Conservation (phyloP, 805 yeast species). For the Cyberlindnera maclurae region DNA sequence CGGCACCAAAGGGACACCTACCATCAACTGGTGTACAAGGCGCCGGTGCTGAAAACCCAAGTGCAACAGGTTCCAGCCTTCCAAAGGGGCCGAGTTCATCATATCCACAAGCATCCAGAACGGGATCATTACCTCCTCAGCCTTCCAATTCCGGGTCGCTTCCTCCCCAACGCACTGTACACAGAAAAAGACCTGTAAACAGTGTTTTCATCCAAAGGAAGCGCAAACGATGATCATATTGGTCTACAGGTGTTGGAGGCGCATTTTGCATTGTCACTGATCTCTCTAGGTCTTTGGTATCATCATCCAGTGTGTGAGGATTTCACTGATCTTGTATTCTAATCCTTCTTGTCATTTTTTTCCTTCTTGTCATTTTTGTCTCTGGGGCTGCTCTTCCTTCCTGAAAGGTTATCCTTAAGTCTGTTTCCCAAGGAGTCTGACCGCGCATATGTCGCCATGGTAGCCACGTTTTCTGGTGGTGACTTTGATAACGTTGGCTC, state of each 20-base stretch:
- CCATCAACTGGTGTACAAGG: background rate
- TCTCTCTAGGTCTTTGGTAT: background rate
- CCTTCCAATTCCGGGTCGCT: conserved; percentile 13
- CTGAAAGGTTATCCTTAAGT: conserved; percentile 10
- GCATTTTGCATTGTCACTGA: background rate
- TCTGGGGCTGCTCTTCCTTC: background rate
- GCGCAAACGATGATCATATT: conserved; percentile 2
- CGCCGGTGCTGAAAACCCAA: background rate
- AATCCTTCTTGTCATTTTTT: conserved; percentile 10
- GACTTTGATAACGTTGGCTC: conserved; percentile 9
- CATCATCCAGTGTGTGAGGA: too few relatives aligned
- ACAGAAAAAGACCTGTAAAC: conserved; percentile 7
- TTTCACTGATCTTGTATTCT: background rate
- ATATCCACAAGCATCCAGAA: conserved; percentile 9
- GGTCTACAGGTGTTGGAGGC: too few relatives aligned
- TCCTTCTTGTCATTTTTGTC: conserved; percentile 1
- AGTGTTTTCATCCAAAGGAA: conserved; percentile 8
- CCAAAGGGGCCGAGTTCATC: background rate
- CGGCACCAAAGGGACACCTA: background rate
- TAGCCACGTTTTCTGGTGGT: conserved; percentile 4
- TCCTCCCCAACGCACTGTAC: conserved; percentile 6
- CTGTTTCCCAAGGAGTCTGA: conserved; percentile 5
- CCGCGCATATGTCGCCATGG: background rate
- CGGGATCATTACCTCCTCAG: conserved; percentile 12
- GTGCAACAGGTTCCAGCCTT: background rate